Base-by-base conservation (phyloP, 2,329 filamentous ascomycete genomes). In the Exophiala mesophila region DNA sequence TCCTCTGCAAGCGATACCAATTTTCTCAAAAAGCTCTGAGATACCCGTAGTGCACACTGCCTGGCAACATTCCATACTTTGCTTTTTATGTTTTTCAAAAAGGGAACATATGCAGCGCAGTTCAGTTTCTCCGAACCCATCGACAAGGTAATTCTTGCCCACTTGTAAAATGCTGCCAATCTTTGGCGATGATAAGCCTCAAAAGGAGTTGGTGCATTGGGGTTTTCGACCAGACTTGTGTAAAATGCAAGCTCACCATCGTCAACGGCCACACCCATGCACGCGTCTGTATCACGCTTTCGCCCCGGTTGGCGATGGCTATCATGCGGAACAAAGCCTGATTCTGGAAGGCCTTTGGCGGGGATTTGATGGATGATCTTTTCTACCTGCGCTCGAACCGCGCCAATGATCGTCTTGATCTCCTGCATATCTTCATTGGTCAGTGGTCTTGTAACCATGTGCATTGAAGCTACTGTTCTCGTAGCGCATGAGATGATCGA, bases 21-120 rank as follows among this genome's bases (percentile, higher is more conserved):
- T 37, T 72, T 72, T 34, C 68, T 63, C 65, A 71, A 68, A 39
- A 69, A 72, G 1, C 66, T 65, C 52, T 70, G 68, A 37, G 67
- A 70, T 45, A 68, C 65, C 12, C 65, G 68, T 28, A 72, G 55
- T 6, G 68, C 68, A 44, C 68, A 68, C 42, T 70, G 66, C 37
- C 69, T 61, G 16, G 66, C 67, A n/a, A 63, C 58, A 6, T 61
- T 63, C 69, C 69, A 72, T 15, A 72, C 62, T 19, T 66, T 64
- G 52, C 67, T 70, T 41, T 65, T 68, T 12, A 65, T 64, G 41
- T 71, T 71, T 47, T 71, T 71, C 12, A 72, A 54, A 30, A 71
- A 71, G 5, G 68, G 68, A 43, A 69, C 68, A 47, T 71, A 72
- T 16, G 67, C 66, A 37, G 71, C 64, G 44, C 68, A 70, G 19